Percentiles rank a stretch among this genome's conserved stretches.
Evolutionary conservation across 805 yeast genomes (phyloP).

Genomic region (Citeromyces nyonsensis): DNA sequence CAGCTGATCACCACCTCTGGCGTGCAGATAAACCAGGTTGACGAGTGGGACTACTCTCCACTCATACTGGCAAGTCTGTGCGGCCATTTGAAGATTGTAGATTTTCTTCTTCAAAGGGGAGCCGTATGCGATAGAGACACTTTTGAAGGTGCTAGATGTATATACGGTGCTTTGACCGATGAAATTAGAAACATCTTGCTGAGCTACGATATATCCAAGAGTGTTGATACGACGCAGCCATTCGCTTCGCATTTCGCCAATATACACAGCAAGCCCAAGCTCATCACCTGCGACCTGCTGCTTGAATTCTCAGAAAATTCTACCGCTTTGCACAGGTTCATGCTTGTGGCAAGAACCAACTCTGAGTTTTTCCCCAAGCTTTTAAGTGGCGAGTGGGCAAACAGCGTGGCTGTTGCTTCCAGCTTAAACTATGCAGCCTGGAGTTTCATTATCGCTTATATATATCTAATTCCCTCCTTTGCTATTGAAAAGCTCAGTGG

Average conservation of each 20-base stretch:
- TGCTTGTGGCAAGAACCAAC: constrained; percentile 20
- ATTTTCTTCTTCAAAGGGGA: constrained; percentile 43
- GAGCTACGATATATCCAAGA: constrained; percentile 50
- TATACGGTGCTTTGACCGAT: constrained; percentile 67
- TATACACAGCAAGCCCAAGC: constrained; percentile 13
- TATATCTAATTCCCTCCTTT: constrained; percentile 12
- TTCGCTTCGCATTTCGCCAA: constrained; percentile 57
- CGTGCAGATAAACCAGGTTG: constrained; percentile 31
- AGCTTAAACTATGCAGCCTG: constrained; percentile 12
- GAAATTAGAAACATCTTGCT: constrained; percentile 40
- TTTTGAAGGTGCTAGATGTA: constrained; percentile 64
- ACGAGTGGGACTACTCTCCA: constrained; percentile 66
- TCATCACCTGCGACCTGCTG: constrained; percentile 17
- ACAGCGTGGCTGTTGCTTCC: constrained; percentile 8
- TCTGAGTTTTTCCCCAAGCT: constrained; percentile 12
- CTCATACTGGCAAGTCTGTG: constrained; percentile 59
- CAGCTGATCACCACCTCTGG: constrained; percentile 31
- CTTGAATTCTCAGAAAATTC: constrained; percentile 7
- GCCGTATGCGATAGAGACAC: constrained; percentile 72
- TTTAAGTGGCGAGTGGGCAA: constrained; percentile 8
- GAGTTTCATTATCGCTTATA: constrained; percentile 14
- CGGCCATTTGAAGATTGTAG: constrained; percentile 58
- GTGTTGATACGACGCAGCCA: constrained; percentile 53
- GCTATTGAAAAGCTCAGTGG: constrained; percentile 7
- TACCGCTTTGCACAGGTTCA: constrained; percentile 20